Base-by-base conservation (phyloP, 176 grass and related monocot genomes). In the Carex pumila region DNA sequence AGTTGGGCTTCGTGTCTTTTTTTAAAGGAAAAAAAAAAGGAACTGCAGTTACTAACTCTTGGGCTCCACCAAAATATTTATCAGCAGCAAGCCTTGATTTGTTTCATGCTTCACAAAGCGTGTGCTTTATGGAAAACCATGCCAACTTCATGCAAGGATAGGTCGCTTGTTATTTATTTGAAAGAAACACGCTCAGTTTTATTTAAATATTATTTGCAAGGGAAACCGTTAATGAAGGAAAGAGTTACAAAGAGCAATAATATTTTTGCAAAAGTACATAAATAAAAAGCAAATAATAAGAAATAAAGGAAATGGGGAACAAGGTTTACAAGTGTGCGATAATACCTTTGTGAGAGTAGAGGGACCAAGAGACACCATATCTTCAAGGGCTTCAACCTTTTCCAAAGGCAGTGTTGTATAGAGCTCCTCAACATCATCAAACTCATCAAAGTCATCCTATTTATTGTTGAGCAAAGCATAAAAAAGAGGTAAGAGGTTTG, bases 351-450 rank as follows among this genome's bases (percentile, higher is more conserved):
- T 87, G 88, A 99, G 91, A 85, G 54, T 88, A 39, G 91, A 93
- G 85, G 97, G 85, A 89, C 88, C 97, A 92, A 99, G 90, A 84
- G 97, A 96, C 87, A 99, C 93, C 91, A 95, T 91, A 81, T 99
- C 97, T 94, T 99, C 97, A 61, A 99, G 89, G 83, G 97, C 93
- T 96, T 99, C 97, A 77, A 99, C 97, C 84, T 95, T 99, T 70
- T 99, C 97, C 84, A 87, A 76, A 81, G 97, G 97, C 82, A 99
- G 87, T 81, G 93, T 85, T 65, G 80, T 91, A 85, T 99, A 99
- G 8, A 95, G 85, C 14, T 95, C 97, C 79, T 99, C 93, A 86
- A 95, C 93, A 65, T 96, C 97, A 85, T 87, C 90, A 89, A 99
- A 99, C 85, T 99, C 97, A 84, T 99, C 97, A 85, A 99, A 99